Evolutionary conservation across 768 basidiomycete genomes (phyloP).

Genomic region (Russula dissimulans): DNA sequence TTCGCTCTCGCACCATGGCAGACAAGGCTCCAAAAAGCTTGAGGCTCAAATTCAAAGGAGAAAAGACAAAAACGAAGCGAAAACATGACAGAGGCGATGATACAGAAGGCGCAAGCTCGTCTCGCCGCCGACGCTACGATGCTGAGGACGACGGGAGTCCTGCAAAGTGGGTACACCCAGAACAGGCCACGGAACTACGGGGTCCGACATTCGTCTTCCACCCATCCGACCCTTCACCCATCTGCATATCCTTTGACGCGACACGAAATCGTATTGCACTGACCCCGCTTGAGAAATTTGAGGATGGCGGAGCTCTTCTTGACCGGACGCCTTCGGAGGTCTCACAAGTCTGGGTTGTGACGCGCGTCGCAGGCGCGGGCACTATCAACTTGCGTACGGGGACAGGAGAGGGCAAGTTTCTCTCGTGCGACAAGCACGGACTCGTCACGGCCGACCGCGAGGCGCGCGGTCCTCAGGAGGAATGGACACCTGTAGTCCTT

Average conservation of each 20-base stretch:
- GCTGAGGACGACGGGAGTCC: slow-evolving; percentile 53
- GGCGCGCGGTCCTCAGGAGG: slow-evolving; percentile 87
- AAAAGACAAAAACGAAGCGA: slow-evolving; percentile 76
- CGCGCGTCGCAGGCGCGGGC: slow-evolving; percentile 72
- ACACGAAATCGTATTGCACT: slow-evolving; percentile 68
- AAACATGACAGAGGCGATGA: slow-evolving; percentile 45
- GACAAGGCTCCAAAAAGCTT: slow-evolving; percentile 10
- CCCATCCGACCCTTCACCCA: slow-evolving; percentile 69
- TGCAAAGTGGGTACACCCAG: slow-evolving; percentile 75
- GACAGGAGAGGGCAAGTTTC: slow-evolving; percentile 81
- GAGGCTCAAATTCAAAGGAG: slow-evolving; percentile 85
- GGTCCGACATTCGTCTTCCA: slow-evolving; percentile 84
- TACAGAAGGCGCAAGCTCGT: slow-evolving; percentile 37
- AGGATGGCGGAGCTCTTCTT: slow-evolving; percentile 41
- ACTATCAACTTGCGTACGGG: slow-evolving; percentile 84
- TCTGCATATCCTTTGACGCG: slow-evolving; percentile 69
- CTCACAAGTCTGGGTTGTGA: slow-evolving; percentile 85
- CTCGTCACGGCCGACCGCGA: slow-evolving; percentile 78
- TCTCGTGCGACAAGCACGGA: slow-evolving; percentile 82
- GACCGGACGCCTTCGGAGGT: slow-evolving; percentile 73
- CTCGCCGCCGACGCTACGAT: slow-evolving; percentile 40
- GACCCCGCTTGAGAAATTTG: slow-evolving; percentile 53
- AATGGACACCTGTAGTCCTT: slow-evolving; percentile 80
- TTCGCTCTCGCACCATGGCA: slow-evolving; percentile 28
- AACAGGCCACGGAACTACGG: slow-evolving; percentile 61